Base-by-base conservation (phyloP, 1,139 yeast species). In the Barnettozyma hawaiiensis region DNA sequence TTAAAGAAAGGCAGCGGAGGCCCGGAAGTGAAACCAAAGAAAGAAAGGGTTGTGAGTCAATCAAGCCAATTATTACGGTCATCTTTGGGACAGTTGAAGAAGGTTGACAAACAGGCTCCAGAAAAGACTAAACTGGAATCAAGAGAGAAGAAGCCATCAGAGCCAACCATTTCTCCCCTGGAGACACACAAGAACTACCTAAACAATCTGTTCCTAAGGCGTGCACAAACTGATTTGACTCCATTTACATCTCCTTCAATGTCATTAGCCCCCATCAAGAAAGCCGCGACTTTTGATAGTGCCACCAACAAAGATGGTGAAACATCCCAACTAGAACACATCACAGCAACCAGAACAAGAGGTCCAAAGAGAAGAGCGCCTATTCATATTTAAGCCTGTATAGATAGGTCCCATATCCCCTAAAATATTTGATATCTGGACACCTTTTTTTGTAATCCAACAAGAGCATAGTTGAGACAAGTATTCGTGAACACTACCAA, bases 301-400 rank as follows among this genome's bases (percentile, higher is more conserved):
- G 42, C 62, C 10, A 49, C 50, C 14, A 41, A 51, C 16, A 20
- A 26, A 8, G 48, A 28, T 15, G 10, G 8, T 5, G 19, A 23
- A 15, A 43, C 40, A 4, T 46, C 51, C 6, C 65, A 69, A 42
- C 64, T 83, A 45, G 66, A 64, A 0, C 94, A 85, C 55, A 65
- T 76, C 10, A 83, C 75, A 37, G 85, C 83, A 58, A 53, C 65
- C 1, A 68, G 95, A 48, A 66, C 89, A 5, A 78, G 73, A 53
- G 95, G 95, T 0, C 95, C 95, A 3, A 81, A 75, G 58, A 68
- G 95, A 56, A 71, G 84, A 49, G 70, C 79, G 31, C 95, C 95
- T 0, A 71, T 67, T 19, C 36, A 37, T 14, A 21, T 43, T 9
- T 16, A 39, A 24, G 37, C 9, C 5, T 7, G n/a, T 2, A 4